A percentile compares a stretch with the other conserved stretches of the same genome.
Evolutionary conservation across 768 basidiomycete genomes (phyloP).

Genomic region (Pleurotus eryngii): DNA sequence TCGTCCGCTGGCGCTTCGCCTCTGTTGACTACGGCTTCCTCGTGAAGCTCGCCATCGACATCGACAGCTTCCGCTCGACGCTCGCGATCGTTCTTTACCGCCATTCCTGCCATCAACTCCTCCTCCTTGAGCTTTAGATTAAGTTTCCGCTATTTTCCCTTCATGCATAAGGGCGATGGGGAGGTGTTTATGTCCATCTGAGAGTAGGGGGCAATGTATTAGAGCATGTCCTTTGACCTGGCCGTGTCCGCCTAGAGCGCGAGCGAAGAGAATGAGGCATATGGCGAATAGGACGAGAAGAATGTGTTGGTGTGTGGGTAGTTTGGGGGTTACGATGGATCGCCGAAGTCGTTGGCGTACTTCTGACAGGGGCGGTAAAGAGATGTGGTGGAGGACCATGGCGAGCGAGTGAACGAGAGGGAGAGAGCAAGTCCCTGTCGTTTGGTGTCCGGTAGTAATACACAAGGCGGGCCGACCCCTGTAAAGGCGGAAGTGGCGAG

Average conservation of each 20-base stretch:
- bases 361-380: too few relatives aligned
- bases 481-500: too few relatives aligned
- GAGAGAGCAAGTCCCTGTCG: too few relatives aligned
- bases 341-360: neutral
- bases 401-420: too few relatives aligned
- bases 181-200: neutral
- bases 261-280: neutral
- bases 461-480: too few relatives aligned
- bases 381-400: too few relatives aligned
- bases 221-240: neutral
- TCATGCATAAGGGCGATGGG: slow-evolving; percentile 3
- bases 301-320: neutral
- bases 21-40: too few relatives aligned
- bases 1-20: too few relatives aligned
- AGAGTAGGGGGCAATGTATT: neutral
- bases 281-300: neutral
- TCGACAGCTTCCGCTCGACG: too few relatives aligned
- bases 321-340: neutral
- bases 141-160: slow-evolving; percentile 3
- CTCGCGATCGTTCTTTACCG: too few relatives aligned
- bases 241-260: slow-evolving; percentile 1
- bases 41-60: too few relatives aligned
- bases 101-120: neutral
- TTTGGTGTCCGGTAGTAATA: too few relatives aligned
- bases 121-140: neutral